Evolutionary conservation across 2,329 filamentous ascomycete genomes (phyloP).

Genomic region (Penicillium verrucosum): DNA sequence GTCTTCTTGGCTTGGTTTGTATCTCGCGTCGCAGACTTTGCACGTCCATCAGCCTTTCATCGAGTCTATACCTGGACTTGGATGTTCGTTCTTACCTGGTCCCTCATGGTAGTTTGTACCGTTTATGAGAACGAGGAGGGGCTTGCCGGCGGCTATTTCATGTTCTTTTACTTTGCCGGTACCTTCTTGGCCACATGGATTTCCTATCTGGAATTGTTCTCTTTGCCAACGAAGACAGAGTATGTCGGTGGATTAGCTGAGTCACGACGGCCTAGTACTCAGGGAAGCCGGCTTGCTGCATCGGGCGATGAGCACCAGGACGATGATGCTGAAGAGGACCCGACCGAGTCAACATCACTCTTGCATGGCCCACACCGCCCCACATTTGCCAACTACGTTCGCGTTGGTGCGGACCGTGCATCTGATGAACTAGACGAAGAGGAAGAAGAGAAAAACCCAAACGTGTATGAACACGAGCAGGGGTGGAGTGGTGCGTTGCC

Average conservation of each 20-base stretch:
- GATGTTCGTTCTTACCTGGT: conserved; percentile 75
- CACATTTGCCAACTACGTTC: conserved; percentile 56
- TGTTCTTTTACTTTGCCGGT: conserved; percentile 74
- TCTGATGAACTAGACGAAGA: conserved; percentile 27
- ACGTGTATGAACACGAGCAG: conserved; percentile 70
- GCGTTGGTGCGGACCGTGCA: conserved; percentile 31
- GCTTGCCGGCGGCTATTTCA: conserved; percentile 72
- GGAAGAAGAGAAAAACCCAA: conserved; percentile 29
- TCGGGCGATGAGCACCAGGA: conserved; percentile 39
- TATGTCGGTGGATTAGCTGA: conserved; percentile 60
- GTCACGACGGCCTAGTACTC: conserved; percentile 35
- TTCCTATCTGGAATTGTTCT: conserved; percentile 75
- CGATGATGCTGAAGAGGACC: conserved; percentile 37
- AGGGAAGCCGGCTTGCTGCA: conserved; percentile 43
- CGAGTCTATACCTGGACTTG: conserved; percentile 77
- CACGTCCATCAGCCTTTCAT: conserved; percentile 81
- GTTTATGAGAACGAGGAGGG: conserved; percentile 72
- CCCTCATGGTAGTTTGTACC: conserved; percentile 66
- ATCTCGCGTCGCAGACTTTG: conserved; percentile 71
- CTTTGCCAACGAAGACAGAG: conserved; percentile 66
- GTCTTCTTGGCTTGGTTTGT: conserved; percentile 80
- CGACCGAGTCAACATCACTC: conserved; percentile 57
- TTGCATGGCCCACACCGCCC: conserved; percentile 50
- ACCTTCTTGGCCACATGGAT: conserved; percentile 72
- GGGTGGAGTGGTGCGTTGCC: conserved; percentile 77